phyloP scores from a whole-genome alignment of 2,329 filamentous ascomycete genomes.

The Cercospora sp. region DNA sequence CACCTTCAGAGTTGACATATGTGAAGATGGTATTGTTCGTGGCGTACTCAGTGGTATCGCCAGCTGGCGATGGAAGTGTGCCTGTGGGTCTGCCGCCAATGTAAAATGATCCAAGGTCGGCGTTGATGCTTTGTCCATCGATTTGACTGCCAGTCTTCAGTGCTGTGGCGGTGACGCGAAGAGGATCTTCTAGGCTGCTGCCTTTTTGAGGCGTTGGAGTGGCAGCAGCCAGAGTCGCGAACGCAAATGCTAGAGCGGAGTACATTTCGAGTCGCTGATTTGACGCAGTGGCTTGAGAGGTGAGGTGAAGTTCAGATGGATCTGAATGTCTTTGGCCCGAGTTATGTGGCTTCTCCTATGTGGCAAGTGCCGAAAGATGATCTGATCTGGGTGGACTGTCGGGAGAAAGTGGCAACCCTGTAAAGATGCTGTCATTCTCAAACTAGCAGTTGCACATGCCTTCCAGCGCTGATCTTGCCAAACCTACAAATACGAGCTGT shows the following conservation, averaged over 20 bases:
- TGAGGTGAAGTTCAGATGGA: neutral
- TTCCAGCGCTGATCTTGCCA: no score
- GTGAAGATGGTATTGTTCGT: neutral
- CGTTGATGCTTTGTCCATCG: neutral
- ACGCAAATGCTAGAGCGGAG: neutral
- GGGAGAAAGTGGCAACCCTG: no score
- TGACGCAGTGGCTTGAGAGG: neutral
- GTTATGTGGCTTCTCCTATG: no score
- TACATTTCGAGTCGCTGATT: neutral
- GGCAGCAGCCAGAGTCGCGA: neutral
- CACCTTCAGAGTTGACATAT: neutral
- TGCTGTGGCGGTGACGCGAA: neutral
- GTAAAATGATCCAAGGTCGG: neutral
- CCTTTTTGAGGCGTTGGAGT: neutral
- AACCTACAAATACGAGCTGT: no score
- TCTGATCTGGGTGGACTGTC: no score
- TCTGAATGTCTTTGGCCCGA: neutral
- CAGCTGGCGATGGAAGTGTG: neutral
- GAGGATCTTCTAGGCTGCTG: neutral
- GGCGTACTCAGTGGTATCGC: neutral
- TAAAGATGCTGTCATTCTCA: no score
- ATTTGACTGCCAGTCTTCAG: neutral
- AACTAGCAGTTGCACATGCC: no score
- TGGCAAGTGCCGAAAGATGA: no score
- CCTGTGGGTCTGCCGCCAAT: neutral